Base-by-base conservation (phyloP, 176 grass and related monocot genomes). In the Musa itinerans region DNA sequence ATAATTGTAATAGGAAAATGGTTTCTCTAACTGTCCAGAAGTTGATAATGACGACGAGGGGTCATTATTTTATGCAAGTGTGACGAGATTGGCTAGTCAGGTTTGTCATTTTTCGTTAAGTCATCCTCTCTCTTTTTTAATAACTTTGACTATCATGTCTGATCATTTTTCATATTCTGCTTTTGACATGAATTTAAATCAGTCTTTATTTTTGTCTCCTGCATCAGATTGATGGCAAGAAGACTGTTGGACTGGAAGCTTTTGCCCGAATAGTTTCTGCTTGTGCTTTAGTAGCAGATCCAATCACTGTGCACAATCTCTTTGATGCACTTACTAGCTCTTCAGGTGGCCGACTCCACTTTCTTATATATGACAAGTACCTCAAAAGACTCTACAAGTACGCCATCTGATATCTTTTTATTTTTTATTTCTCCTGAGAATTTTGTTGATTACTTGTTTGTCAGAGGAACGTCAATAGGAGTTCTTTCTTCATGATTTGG, bases 311-410 rank as follows among this genome's bases (percentile, higher is more conserved):
- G 24, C 83, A 86, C 15, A 99, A 99, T 76, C 82, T 99, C 8
- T 99, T 99, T 65, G 90, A 94, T 68, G 86, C 81, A 2, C 80
- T 99, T 74, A 91, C 95, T 5, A 87, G 78, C 52, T 87, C 86
- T 11, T 89, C 88, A 2, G 86, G 88, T 61, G 90, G 95, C 54
- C 78, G 88, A 15, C 76, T 99, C 71, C 90, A 94, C 79, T 99
- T 94, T 80, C 90, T 99, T 53, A 89, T 94, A 78, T 94, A 94
- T 75, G 82, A 93, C 78, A 98, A 93, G 82, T 98, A 91, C 55
- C 83, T 98, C 52, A 93, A 84, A 71, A 85, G 48, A 74, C 71
- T 99, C 64, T 71, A 86, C 50, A 78, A 81, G 95, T 94, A 86
- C 9, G 88, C n/a, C 4, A 54, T 58, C 50, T 14, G 89, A 62